A percentile compares a stretch with the other conserved stretches of the same genome.
phyloP scores from a whole-genome alignment of 2,329 filamentous ascomycete species.

The Diaporthe capsici region DNA sequence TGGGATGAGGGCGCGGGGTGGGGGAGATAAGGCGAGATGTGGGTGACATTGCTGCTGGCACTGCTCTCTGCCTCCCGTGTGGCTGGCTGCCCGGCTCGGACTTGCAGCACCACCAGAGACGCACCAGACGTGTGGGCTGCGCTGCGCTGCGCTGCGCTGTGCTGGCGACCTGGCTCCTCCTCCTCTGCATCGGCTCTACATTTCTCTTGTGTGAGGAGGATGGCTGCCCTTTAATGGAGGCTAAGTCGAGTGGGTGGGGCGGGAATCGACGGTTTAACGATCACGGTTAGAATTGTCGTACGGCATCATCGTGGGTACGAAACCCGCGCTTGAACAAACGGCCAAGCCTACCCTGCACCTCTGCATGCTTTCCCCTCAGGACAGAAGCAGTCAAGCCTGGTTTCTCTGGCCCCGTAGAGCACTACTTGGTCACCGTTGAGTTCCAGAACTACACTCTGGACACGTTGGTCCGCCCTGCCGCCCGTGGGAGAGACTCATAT shows the following conservation, averaged over 20 bases:
- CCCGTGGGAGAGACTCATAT: neutral
- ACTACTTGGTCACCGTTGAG: neutral
- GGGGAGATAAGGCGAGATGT: constrained; percentile 27
- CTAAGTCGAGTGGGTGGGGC: constrained; percentile 32
- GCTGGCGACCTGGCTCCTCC: constrained; percentile 5
- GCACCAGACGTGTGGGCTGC: neutral
- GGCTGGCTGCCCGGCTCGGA: constrained; percentile 15
- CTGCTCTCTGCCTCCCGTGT: constrained; percentile 8
- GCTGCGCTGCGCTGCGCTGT: neutral
- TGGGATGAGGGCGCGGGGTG: neutral
- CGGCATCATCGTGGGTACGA: constrained; percentile 27
- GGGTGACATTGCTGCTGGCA: constrained; percentile 30
- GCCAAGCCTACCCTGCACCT: constrained; percentile 7
- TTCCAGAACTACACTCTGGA: neutral
- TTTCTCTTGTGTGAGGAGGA: constrained; percentile 5
- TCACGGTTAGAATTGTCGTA: neutral
- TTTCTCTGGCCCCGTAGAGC: neutral
- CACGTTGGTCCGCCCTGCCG: neutral
- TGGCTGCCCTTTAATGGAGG: constrained; percentile 19
- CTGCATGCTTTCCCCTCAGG: neutral
- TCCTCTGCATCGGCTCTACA: neutral
- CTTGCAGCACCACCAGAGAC: neutral
- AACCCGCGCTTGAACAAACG: neutral
- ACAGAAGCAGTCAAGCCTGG: neutral
- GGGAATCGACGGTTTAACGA: constrained; percentile 34